Base-by-base conservation (phyloP, 768 basidiomycete species). In the Chiua virens region DNA sequence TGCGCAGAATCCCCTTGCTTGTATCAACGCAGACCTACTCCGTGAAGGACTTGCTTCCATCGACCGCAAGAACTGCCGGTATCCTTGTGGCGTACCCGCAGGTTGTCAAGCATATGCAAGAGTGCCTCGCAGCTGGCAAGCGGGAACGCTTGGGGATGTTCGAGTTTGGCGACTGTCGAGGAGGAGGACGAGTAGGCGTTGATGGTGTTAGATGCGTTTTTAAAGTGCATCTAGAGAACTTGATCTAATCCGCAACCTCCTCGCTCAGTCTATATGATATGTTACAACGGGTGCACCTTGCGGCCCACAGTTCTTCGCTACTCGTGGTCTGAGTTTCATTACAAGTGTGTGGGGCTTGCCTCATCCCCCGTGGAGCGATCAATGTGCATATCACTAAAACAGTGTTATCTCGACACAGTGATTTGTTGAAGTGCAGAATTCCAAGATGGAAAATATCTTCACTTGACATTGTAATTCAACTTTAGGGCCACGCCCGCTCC, bases 131-230 rank as follows among this genome's bases (percentile, higher is more conserved):
- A 20, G 75, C 75, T 18, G 92, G 92, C 11, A 92, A 92, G 70
- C 75, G 79, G 46, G 84, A 84, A 50, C 81, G 92, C 13, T 70
- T 78, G 47, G 91, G 92, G 32, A 91, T 92, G 81, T 94, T 89
- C 62, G 92, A 94, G 72, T 88, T 89, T 64, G 92, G 92, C n/a
- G 91, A 93, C 67, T n/a, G 78, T 92, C 13, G 89, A 90, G 57
- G 90, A 92, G 65, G 90, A 92, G 50, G 90, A 92, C 50, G 87
- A 92, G 52, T 67, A 63, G 52, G 44, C 42, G 42, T 35, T 9
- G 47, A 43, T 14, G 49, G 42, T 27, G 47, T 32, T 23, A 51
- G 56, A 58, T 56, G 27, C 54, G 50, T 63, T 44, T 49, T 56
- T 49, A 45, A 42, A 38, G 54, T 55, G 47, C 56, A 53, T 54